Percentiles rank a stretch among this genome's conserved stretches.
Evolutionary conservation across 1,284 basidiomycete genomes (phyloP).

Genomic region (Tilletia walkeri): DNA sequence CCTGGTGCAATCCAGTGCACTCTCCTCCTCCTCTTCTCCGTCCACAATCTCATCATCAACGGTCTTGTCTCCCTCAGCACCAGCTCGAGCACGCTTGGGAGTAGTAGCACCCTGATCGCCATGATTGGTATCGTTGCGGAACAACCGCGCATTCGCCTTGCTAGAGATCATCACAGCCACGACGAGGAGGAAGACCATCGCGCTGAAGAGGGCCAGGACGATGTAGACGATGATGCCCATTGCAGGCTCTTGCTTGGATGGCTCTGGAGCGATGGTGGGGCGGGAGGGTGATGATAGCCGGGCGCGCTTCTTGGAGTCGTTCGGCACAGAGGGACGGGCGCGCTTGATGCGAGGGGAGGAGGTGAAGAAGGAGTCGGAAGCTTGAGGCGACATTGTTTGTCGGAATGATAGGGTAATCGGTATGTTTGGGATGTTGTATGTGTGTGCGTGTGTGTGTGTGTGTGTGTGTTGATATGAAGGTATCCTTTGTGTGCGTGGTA

Average conservation of each 20-base stretch:
- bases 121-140: neutral
- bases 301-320: neutral
- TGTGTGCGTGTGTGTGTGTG: too few relatives aligned
- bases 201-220: neutral
- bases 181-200: constrained; percentile 2
- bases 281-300: neutral
- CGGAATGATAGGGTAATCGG: too few relatives aligned
- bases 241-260: neutral
- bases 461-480: too few relatives aligned
- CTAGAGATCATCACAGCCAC: neutral
- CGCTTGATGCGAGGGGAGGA: neutral
- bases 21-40: neutral
- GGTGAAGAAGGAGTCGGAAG: neutral
- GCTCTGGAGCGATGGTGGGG: neutral
- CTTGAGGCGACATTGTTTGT: neutral
- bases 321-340: neutral
- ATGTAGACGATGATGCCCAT: neutral
- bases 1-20: neutral
- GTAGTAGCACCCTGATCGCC: neutral
- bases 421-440: too few relatives aligned
- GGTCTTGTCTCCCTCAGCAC: neutral
- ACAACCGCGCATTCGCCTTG: neutral
- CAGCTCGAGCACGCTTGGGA: neutral
- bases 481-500: too few relatives aligned
- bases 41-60: neutral